Base-by-base conservation (phyloP, 176 grass and related monocot species). In the Rhynchospora tenuis region DNA sequence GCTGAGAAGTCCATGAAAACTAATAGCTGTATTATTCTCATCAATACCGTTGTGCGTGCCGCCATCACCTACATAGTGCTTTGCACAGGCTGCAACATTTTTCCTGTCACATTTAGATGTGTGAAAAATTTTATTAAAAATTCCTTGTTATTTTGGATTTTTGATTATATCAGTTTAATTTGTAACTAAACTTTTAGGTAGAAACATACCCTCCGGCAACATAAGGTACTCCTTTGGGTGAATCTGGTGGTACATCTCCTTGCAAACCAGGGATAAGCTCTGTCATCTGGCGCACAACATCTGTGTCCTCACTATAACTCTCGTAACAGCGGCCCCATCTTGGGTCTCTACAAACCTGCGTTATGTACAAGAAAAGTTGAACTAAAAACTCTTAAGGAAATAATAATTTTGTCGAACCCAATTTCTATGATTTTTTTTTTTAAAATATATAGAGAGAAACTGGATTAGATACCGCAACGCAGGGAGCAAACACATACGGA, bases 321-420 rank as follows among this genome's bases (percentile, higher is more conserved):
- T 97, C 94, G 47, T 94, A 94, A 89, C 94, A 97, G 11, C 94
- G 83, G 2, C 94, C 94, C 94, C 94, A 97, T 59, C 94, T 64
- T 16, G 94, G 94, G 44, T 97, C 94, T 82, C 91, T 84, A 88
- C 94, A 97, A 44, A 97, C 94, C 94, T 97, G 65, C 16, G 7
- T 73, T 15, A 42, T 16, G 72, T 28, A 75, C 47, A 75, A 50
- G 0, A 75, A 23, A 28, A 28, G 5, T 28, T 28, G 12, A 27
- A 75, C 0, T 54, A 22, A n/a, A 20, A 75, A 54, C 50, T 73
- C 11, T 52, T 52, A 27, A 29, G 72, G 12, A 27, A 16, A 16
- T 28, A 2, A 38, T 27, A 7, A 16, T 27, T 54, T 24, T 52
- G 8, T 75, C 20, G 19, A 26, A 0, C 22, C 10, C 44, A 31